Percentiles rank a stretch among this genome's conserved stretches.
Evolutionary conservation across 805 yeast genomes (phyloP).

Genomic region (Candida krabiensis): DNA sequence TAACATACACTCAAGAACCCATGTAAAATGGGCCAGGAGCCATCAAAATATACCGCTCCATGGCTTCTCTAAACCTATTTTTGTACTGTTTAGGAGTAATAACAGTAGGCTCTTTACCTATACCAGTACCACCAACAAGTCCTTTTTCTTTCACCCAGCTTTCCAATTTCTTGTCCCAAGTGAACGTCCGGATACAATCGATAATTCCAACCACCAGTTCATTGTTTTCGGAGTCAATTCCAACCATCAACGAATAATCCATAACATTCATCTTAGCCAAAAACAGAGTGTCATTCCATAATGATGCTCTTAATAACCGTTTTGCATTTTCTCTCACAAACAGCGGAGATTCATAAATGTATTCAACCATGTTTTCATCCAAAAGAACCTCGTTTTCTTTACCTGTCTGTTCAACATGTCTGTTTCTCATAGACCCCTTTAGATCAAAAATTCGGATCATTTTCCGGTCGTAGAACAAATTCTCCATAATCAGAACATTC

Average conservation of each 20-base stretch:
- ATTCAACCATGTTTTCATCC: slow-evolving; percentile 98
- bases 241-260: slow-evolving; percentile 96
- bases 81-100: slow-evolving; percentile 96
- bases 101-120: slow-evolving; percentile 92
- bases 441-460: slow-evolving; percentile 88
- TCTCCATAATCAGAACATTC: slow-evolving; percentile 95
- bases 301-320: slow-evolving; percentile 76
- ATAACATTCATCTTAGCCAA: slow-evolving; percentile 96
- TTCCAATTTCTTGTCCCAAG: slow-evolving; percentile 98
- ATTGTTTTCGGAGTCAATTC: slow-evolving; percentile 70
- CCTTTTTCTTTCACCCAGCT: slow-evolving; percentile 98
- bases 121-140: slow-evolving; percentile 74
- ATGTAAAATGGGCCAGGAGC: slow-evolving; percentile 67
- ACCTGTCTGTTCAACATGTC: slow-evolving; percentile 97
- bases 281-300: slow-evolving; percentile 94
- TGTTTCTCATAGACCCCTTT: slow-evolving; percentile 96
- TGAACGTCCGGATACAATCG: slow-evolving; percentile 90
- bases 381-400: slow-evolving; percentile 89
- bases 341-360: slow-evolving; percentile 92
- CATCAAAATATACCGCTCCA: slow-evolving; percentile 93
- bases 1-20: slow-evolving; percentile 21
- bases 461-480: slow-evolving; percentile 79
- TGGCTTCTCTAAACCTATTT: slow-evolving; percentile 92
- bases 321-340: slow-evolving; percentile 93
- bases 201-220: slow-evolving; percentile 91